Percentiles rank a stretch among this genome's conserved stretches.
phyloP scores from a whole-genome alignment of 306 rosid genomes.

The Cicer judaicum region DNA sequence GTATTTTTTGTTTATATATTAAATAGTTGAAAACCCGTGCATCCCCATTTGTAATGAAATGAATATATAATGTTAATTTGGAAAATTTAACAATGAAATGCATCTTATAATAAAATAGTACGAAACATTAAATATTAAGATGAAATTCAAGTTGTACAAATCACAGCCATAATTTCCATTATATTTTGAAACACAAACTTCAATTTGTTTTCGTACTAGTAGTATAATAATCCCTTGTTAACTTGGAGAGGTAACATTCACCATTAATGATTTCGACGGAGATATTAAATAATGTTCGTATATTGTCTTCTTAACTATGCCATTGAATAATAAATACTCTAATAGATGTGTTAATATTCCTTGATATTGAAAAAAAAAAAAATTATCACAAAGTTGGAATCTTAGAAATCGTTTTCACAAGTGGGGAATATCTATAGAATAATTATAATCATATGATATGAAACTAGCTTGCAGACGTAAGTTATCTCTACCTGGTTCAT shows the following conservation, averaged over 20 bases:
- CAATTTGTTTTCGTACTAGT: no score
- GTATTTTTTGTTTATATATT: no score
- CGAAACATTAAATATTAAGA: no score
- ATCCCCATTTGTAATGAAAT: no score
- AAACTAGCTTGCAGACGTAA: slow-evolving; percentile 43
- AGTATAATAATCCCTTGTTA: slow-evolving; percentile 24
- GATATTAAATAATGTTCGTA: slow-evolving; percentile 34
- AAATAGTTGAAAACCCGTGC: no score
- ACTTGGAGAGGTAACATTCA: slow-evolving; percentile 39
- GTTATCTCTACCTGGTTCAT: slow-evolving; percentile 40
- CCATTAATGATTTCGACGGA: slow-evolving; percentile 32
- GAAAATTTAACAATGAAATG: no score
- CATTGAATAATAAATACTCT: slow-evolving; percentile 31
- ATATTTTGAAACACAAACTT: no score
- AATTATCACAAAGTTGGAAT: slow-evolving; percentile 43
- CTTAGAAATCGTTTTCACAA: slow-evolving; percentile 42
- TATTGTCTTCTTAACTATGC: slow-evolving; percentile 41
- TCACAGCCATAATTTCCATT: no score
- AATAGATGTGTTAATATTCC: slow-evolving; percentile 26
- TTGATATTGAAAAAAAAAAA: slow-evolving; percentile 19
- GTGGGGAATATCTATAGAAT: slow-evolving; percentile 35
- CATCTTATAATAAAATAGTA: no score
- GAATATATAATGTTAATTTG: no score
- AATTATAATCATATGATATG: slow-evolving; percentile 37
- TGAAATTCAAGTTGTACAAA: no score